Evolutionary conservation across 495 filamentous ascomycete species (phyloP).

Genomic region (Aspergillus affinis): DNA sequence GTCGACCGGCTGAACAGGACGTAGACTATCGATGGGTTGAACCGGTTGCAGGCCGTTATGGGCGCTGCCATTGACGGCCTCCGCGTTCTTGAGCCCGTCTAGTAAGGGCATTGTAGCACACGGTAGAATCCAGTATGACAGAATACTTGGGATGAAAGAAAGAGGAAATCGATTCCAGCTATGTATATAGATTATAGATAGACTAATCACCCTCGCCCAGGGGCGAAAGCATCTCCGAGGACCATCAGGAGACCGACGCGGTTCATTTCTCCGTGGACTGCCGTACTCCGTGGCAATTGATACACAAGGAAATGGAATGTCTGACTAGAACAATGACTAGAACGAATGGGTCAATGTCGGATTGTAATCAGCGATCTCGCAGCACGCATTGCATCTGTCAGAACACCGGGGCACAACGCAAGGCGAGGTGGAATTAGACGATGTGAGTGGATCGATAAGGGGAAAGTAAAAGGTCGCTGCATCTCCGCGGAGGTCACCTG

Average conservation of each 20-base stretch:
- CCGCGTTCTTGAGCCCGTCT: constrained; percentile 31
- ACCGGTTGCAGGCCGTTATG: constrained; percentile 4
- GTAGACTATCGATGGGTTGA: not conserved
- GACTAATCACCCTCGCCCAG: not conserved
- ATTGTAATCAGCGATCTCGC: not conserved
- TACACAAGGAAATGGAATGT: not conserved
- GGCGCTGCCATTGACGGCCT: constrained; percentile 28
- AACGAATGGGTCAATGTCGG: not conserved
- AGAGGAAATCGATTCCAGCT: not conserved
- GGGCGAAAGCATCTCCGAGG: not conserved
- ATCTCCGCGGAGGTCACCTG: not conserved
- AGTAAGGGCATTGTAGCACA: constrained; percentile 34
- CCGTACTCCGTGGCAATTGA: not conserved
- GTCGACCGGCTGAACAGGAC: constrained; percentile 10
- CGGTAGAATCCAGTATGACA: not conserved
- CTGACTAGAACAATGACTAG: not conserved
- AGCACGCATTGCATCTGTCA: no score
- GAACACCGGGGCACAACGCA: no score
- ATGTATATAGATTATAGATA: not conserved
- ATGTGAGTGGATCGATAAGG: not conserved
- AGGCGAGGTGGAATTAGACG: not conserved
- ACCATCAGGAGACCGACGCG: not conserved
- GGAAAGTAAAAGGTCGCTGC: not conserved
- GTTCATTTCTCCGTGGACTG: not conserved
- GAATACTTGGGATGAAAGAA: not conserved